phyloP scores from a whole-genome alignment of 75 land plant species.

The Selaginella moellendorffii region DNA sequence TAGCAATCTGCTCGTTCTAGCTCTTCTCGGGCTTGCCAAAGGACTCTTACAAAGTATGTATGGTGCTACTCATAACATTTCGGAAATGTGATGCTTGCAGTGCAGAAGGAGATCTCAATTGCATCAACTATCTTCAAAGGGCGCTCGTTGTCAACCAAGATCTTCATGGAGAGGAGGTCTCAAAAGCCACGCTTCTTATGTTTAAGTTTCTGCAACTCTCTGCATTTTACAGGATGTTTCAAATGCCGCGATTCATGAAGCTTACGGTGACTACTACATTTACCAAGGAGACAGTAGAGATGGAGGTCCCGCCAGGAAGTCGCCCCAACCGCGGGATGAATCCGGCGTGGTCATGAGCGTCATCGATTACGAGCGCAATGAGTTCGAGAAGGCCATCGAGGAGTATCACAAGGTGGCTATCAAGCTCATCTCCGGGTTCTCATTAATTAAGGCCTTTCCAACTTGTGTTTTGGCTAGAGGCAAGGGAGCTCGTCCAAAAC shows the following conservation, averaged over 20 bases:
- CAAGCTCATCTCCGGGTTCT: background rate
- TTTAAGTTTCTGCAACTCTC: background rate
- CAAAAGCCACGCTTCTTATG: background rate
- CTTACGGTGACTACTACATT: slow-evolving; percentile 14
- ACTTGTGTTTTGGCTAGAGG: slow-evolving; percentile 1
- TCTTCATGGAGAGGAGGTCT: slow-evolving; percentile 8
- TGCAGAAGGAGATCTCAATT: slow-evolving; percentile 14
- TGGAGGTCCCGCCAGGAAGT: background rate
- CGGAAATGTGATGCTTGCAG: background rate
- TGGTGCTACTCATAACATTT: background rate
- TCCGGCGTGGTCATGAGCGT: background rate
- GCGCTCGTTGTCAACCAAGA: slow-evolving; percentile 17
- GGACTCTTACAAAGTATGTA: slow-evolving; percentile 13
- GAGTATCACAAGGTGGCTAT: slow-evolving; percentile 11
- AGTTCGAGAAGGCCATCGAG: slow-evolving; percentile 16
- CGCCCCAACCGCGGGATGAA: background rate
- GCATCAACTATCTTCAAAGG: slow-evolving; percentile 15
- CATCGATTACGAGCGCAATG: background rate
- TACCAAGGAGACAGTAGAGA: slow-evolving; percentile 11
- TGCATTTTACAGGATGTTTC: slow-evolving; percentile 9
- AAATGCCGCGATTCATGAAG: slow-evolving; percentile 17
- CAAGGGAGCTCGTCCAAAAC: slow-evolving; percentile 9
- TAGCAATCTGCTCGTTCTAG: slow-evolving; percentile 9
- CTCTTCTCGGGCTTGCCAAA: slow-evolving; percentile 13
- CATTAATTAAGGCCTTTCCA: background rate